These are phyloP conservation scores for Phytophthora sansomeana DNA, from an alignment of 352 stramenopile species.

Conservation along the genomic window DNA sequence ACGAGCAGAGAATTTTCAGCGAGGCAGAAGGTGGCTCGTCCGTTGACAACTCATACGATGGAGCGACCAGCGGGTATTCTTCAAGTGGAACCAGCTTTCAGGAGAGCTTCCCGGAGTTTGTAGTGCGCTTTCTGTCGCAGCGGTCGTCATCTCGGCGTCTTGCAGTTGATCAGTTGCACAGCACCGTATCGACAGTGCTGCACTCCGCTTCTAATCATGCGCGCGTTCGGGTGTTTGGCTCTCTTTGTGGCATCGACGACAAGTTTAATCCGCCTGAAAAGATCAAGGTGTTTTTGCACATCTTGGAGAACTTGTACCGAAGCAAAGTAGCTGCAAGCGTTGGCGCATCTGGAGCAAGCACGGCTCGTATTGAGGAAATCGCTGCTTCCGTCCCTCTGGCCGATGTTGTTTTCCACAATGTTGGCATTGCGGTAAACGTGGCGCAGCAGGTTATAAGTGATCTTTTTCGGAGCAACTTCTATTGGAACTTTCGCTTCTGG, in stretches of 20 bases:
- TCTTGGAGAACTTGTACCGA: constrained; percentile 67
- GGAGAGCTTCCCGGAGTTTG: constrained; percentile 77
- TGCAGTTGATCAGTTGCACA: constrained; percentile 68
- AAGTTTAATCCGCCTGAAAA: constrained; percentile 78
- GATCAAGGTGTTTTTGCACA: constrained; percentile 70
- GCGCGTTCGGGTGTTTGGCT: constrained; percentile 64
- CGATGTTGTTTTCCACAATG: constrained; percentile 78
- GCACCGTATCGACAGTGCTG: constrained; percentile 58
- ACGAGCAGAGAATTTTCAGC: constrained; percentile 62
- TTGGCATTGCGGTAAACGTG: constrained; percentile 64
- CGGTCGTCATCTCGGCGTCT: constrained; percentile 53
- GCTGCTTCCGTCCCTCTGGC: constrained; percentile 29
- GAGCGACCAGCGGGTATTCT: constrained; percentile 10
- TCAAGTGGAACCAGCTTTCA: constrained; percentile 36
- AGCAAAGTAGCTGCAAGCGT: constrained; percentile 52
- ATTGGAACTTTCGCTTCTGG: constrained; percentile 87
- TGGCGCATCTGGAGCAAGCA: constrained; percentile 25
- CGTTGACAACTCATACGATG: constrained; percentile 20
- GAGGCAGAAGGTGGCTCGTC: constrained; percentile 48
- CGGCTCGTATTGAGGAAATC: constrained; percentile 39
- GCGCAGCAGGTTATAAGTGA: constrained; percentile 65
- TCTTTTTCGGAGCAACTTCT: constrained; percentile 79
- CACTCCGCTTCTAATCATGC: constrained; percentile 55
- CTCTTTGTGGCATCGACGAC: constrained; percentile 64
- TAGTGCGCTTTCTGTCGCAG: constrained; percentile 65